Evolutionary conservation across 371 early-diverging fungal genomes (phyloP).

Genomic region (Actinomortierella wolfii): DNA sequence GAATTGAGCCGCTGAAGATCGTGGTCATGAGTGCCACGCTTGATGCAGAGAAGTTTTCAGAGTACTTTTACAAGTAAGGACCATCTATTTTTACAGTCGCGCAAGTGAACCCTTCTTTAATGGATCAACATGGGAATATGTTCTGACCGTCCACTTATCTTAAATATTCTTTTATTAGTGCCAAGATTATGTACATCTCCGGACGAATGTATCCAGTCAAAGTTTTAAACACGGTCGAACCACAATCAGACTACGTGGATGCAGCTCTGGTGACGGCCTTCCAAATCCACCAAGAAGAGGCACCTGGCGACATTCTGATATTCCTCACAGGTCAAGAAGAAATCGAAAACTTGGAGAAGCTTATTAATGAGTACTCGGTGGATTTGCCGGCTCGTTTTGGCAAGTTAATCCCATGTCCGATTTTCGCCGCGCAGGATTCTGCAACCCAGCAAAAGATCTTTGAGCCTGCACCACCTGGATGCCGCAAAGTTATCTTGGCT

Average conservation of each 20-base stretch:
- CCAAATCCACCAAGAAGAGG: slow-evolving; percentile 89
- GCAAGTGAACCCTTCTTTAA: slow-evolving; percentile 16
- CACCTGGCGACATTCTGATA: slow-evolving; percentile 88
- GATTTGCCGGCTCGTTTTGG: slow-evolving; percentile 66
- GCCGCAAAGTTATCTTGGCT: slow-evolving; percentile 92
- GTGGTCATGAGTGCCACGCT: slow-evolving; percentile 98
- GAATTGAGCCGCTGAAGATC: slow-evolving; percentile 74
- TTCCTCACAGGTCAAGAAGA: slow-evolving; percentile 88
- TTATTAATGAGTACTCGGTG: slow-evolving; percentile 75
- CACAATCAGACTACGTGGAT: slow-evolving; percentile 91
- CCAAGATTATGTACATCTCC: slow-evolving; percentile 81
- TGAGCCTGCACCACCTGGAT: slow-evolving; percentile 81
- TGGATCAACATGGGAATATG: too few species aligned
- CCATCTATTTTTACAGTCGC: too few species aligned
- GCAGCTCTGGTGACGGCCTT: slow-evolving; percentile 84
- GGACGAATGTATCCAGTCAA: slow-evolving; percentile 92
- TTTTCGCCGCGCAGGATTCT: slow-evolving; percentile 94
- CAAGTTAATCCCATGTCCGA: slow-evolving; percentile 84
- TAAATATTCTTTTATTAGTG: slow-evolving; percentile 50
- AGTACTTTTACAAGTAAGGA: slow-evolving; percentile 77
- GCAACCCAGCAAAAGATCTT: slow-evolving; percentile 90
- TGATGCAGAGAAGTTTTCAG: slow-evolving; percentile 90
- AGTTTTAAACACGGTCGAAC: slow-evolving; percentile 74
- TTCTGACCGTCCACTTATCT: too few species aligned
- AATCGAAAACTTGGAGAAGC: slow-evolving; percentile 85